Conservation (phyloP, 208 protist genomes). For the Crithidia sp. region DNA sequence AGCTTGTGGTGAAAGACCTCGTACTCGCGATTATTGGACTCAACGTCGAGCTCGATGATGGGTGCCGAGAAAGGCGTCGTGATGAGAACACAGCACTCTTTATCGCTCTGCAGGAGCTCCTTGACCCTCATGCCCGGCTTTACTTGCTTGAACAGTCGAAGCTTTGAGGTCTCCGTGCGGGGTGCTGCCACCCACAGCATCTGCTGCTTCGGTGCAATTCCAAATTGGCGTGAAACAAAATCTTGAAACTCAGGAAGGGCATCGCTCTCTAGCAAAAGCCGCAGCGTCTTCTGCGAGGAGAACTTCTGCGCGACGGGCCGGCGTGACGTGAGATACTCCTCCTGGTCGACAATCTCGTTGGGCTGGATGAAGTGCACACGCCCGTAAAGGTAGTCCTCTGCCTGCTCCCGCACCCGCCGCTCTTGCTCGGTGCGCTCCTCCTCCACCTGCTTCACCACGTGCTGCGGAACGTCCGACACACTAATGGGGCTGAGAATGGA, state of each 20-base stretch:
- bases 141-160: conserved; percentile 57
- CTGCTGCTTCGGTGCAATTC: conserved; percentile 40
- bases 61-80: conserved; percentile 43
- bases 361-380: conserved; percentile 74
- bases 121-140: conserved; percentile 58
- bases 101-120: conserved; percentile 57
- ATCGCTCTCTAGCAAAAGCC: conserved; percentile 61
- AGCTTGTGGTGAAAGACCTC: conserved; percentile 87
- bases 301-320: conserved; percentile 57
- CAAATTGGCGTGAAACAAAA: conserved; percentile 57
- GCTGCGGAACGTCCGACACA: conserved; percentile 66
- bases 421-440: conserved; percentile 62
- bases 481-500: conserved; percentile 69
- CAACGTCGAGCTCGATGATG: conserved; percentile 42
- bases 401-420: conserved; percentile 53
- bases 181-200: conserved; percentile 68
- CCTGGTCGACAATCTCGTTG: conserved; percentile 62
- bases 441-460: conserved; percentile 74
- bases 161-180: conserved; percentile 20
- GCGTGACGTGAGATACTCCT: conserved; percentile 60
- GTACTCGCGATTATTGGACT: conserved; percentile 43
- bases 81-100: conserved; percentile 81
- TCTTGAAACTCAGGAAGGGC: conserved; percentile 60
- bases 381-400: conserved; percentile 85
- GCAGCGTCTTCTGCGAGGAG: conserved; percentile 58